phyloP scores from a whole-genome alignment of 2,329 filamentous ascomycete genomes.

The Lojkania enalia region DNA sequence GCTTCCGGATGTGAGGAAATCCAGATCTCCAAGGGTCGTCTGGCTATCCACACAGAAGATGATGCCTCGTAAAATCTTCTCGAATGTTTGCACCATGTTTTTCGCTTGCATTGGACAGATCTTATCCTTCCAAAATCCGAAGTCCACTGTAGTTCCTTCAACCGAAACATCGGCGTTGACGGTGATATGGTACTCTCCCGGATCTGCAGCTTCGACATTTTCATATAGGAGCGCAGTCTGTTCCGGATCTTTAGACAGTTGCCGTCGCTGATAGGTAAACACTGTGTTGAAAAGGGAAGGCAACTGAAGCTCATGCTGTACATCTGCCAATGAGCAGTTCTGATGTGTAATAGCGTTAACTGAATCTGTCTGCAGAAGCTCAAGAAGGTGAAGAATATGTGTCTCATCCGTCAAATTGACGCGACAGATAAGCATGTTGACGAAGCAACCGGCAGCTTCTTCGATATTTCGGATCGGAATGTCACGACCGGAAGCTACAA shows the following conservation, averaged over 20 bases:
- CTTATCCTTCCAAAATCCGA: constrained; percentile 38
- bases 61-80: constrained; percentile 29
- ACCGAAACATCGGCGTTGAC: constrained; percentile 40
- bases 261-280: constrained; percentile 41
- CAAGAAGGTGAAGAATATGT: constrained; percentile 46
- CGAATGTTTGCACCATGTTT: constrained; percentile 36
- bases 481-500: constrained; percentile 59
- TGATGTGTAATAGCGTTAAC: constrained; percentile 54
- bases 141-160: constrained; percentile 32
- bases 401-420: constrained; percentile 44
- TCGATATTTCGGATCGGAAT: constrained; percentile 54
- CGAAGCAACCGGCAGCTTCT: constrained; percentile 56
- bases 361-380: constrained; percentile 52
- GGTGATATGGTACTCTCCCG: constrained; percentile 41
- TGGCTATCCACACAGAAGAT: constrained; percentile 18
- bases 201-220: constrained; percentile 40
- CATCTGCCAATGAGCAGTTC: constrained; percentile 49
- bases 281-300: constrained; percentile 43
- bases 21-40: constrained; percentile 28
- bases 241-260: constrained; percentile 26
- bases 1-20: constrained; percentile 26
- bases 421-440: constrained; percentile 60
- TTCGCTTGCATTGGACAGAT: constrained; percentile 29
- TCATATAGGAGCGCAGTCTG: constrained; percentile 35
- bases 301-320: constrained; percentile 42